Evolutionary conservation across 163 green algal genomes (phyloP).

Genomic region (Chloroidium sp.): DNA sequence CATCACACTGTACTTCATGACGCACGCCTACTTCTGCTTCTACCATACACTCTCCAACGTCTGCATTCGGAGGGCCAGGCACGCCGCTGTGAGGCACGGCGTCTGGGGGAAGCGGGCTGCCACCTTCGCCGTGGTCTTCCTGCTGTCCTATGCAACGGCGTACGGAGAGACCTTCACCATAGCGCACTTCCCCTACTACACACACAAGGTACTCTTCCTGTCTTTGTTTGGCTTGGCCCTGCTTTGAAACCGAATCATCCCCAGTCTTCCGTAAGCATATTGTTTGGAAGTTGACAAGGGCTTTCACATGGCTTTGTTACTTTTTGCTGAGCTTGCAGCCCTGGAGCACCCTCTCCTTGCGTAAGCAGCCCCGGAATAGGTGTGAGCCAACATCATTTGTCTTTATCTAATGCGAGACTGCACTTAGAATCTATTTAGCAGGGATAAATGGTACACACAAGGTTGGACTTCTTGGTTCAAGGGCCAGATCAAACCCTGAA

Average conservation of each 20-base stretch:
- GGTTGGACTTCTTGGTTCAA: no score
- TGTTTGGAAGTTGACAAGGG: no score
- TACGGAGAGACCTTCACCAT: slow-evolving; percentile 96
- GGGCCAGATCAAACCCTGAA: not conserved
- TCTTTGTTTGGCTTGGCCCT: not conserved
- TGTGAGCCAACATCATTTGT: no score
- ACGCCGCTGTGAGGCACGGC: slow-evolving; percentile 2
- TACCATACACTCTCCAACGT: slow-evolving; percentile 94
- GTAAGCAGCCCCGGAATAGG: no score
- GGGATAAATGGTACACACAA: no score
- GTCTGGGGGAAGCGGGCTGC: slow-evolving; percentile 3
- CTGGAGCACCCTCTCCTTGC: no score
- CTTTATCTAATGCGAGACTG: no score
- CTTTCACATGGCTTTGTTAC: no score
- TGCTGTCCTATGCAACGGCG: slow-evolving; percentile 83
- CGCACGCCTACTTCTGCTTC: slow-evolving; percentile 98
- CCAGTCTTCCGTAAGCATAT: no score
- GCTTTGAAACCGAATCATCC: no score
- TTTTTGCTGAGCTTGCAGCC: no score
- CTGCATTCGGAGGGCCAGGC: slow-evolving; percentile 55
- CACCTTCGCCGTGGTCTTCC: slow-evolving; percentile 57
- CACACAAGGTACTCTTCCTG: slow-evolving; percentile 18
- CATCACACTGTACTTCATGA: slow-evolving; percentile 94
- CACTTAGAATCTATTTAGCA: no score
- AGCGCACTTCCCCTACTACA: slow-evolving; percentile 90